These are phyloP conservation scores for Neurospora terricola DNA, from an alignment of 495 filamentous ascomycete genomes.

Conservation along the genomic window DNA sequence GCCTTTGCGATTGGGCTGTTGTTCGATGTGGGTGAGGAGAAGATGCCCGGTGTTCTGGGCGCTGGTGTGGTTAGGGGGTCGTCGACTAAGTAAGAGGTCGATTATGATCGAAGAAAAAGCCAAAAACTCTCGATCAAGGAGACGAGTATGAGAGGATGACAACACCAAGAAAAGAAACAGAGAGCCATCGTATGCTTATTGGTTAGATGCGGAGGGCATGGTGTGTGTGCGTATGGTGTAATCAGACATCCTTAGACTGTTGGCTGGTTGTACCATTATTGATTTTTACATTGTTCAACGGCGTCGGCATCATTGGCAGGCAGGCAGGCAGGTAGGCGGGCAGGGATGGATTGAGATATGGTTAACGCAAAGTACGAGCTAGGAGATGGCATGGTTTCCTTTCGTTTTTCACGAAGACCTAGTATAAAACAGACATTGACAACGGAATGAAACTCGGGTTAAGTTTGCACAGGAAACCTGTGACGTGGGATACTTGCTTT, in stretches of 20 bases:
- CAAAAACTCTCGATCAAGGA: background rate
- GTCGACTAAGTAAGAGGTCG: constrained; percentile 31
- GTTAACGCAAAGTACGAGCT: background rate
- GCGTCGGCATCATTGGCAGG: constrained; percentile 11
- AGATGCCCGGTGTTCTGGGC: constrained; percentile 76
- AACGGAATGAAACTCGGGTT: background rate
- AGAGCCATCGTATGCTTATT: background rate
- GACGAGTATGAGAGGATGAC: background rate
- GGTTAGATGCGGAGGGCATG: background rate
- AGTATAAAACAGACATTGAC: background rate
- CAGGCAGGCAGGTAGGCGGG: background rate
- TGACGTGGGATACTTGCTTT: background rate
- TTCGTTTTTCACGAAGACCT: background rate
- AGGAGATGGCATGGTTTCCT: background rate
- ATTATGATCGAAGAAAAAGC: constrained; percentile 14
- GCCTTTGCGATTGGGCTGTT: constrained; percentile 63
- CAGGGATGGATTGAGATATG: background rate
- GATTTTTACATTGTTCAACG: constrained; percentile 11
- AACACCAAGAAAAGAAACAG: background rate
- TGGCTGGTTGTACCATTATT: constrained; percentile 8
- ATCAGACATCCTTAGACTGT: constrained; percentile 1
- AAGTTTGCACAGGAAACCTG: background rate
- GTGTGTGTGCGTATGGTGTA: background rate
- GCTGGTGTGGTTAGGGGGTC: constrained; percentile 51
- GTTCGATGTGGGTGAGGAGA: constrained; percentile 65